These are phyloP conservation scores for Yarrowia osloensis DNA, from an alignment of 805 yeast genomes.

Conservation along the genomic window DNA sequence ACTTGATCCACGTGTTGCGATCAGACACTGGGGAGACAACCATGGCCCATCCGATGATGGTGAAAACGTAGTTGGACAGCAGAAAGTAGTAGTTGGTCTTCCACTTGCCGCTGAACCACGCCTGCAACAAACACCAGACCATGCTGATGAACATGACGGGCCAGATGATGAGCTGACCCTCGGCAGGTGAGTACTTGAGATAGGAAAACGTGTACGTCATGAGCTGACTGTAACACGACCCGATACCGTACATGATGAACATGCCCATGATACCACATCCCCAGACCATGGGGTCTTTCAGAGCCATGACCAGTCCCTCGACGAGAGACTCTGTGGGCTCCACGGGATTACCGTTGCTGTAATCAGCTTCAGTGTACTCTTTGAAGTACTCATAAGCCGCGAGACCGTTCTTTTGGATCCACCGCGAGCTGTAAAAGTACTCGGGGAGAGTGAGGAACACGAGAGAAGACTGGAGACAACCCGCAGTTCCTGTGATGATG, in stretches of 20 bases:
- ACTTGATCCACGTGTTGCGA: not conserved
- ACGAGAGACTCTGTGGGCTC: not conserved
- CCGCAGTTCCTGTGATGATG: not conserved
- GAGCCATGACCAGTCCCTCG: not conserved
- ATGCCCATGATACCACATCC: not conserved
- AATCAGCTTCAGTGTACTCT: not conserved
- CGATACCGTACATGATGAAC: not conserved
- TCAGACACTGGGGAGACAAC: not conserved
- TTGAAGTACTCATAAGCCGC: not conserved
- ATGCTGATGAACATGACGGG: not conserved
- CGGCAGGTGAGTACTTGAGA: not conserved
- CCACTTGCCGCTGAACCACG: not conserved
- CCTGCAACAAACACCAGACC: slow-evolving; percentile 2
- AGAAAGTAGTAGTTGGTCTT: not conserved
- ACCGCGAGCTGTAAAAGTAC: not conserved
- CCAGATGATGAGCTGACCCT: not conserved
- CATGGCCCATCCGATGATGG: not conserved
- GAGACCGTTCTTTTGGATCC: not conserved
- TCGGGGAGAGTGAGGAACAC: not conserved
- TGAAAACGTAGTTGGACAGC: not conserved
- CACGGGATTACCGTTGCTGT: not conserved
- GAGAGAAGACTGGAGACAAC: not conserved
- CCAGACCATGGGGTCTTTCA: not conserved
- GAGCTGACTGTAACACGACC: not conserved
- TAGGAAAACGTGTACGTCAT: not conserved